Evolutionary conservation across 2,329 filamentous ascomycete genomes (phyloP).

Genomic region (Neonectria neomacrospora): DNA sequence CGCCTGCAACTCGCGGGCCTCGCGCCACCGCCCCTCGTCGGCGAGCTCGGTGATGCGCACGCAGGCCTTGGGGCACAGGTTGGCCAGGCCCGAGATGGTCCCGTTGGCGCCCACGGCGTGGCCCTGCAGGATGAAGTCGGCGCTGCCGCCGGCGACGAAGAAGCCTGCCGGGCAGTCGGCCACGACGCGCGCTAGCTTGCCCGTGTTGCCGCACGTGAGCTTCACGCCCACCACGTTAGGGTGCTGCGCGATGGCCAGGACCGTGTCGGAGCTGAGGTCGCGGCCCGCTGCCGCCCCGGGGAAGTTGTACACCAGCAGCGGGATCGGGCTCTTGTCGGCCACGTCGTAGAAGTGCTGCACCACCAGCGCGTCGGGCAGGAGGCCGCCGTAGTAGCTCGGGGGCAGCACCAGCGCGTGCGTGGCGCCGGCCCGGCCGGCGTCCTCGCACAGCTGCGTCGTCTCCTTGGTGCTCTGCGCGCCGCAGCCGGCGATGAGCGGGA

Average conservation of each 20-base stretch:
- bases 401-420: slow-evolving; percentile 82
- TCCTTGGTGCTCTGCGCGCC: slow-evolving; percentile 81
- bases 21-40: slow-evolving; percentile 46
- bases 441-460: slow-evolving; percentile 75
- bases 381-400: slow-evolving; percentile 78
- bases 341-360: slow-evolving; percentile 72
- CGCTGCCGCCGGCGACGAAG: slow-evolving; percentile 53
- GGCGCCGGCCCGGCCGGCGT: slow-evolving; percentile 76
- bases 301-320: slow-evolving; percentile 74
- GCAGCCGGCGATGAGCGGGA: slow-evolving; percentile 77
- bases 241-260: slow-evolving; percentile 63
- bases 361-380: slow-evolving; percentile 65
- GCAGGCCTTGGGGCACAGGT: slow-evolving; percentile 53
- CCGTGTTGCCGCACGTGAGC: slow-evolving; percentile 73
- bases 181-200: slow-evolving; percentile 65
- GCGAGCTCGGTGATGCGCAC: slow-evolving; percentile 50
- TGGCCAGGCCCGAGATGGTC: slow-evolving; percentile 55
- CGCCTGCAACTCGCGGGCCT: slow-evolving; percentile 52
- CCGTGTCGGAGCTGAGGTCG: slow-evolving; percentile 69
- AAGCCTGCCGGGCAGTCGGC: slow-evolving; percentile 51
- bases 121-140: slow-evolving; percentile 56
- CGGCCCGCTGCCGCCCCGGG: slow-evolving; percentile 69
- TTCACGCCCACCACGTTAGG: slow-evolving; percentile 73
- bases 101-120: slow-evolving; percentile 54
- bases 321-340: slow-evolving; percentile 68